Percentiles rank a stretch among this genome's conserved stretches.
Conservation (phyloP, 345 rosid genomes). For the Turnera subulata region DNA sequence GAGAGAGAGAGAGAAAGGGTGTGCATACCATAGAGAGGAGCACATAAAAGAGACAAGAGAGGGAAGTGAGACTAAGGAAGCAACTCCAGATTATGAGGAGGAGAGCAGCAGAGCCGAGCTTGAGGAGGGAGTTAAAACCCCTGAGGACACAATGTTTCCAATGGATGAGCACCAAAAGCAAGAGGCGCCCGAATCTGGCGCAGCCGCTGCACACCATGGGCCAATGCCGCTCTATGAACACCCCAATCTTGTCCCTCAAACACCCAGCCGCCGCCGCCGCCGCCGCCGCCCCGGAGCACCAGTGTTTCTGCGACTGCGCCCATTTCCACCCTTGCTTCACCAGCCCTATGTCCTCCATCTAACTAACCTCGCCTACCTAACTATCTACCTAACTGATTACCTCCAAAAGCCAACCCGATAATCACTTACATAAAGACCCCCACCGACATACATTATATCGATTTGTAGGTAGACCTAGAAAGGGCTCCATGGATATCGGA, state of each 20-base stretch:
- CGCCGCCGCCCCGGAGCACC: constrained; percentile 38
- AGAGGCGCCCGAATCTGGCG: constrained; percentile 36
- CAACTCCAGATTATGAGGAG: constrained; percentile 96
- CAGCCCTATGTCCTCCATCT: constrained; percentile 86
- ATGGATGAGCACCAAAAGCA: constrained; percentile 43
- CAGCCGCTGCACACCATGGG: constrained; percentile 73
- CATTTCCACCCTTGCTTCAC: constrained; percentile 87
- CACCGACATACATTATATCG: constrained; percentile 5
- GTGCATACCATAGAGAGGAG: constrained; percentile 80
- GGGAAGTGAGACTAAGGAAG: constrained; percentile 92
- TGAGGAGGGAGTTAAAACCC: constrained; percentile 63
- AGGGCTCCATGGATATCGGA: background rate
- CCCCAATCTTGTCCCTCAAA: constrained; percentile 49
- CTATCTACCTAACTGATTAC: background rate
- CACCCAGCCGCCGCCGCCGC: constrained; percentile 37
- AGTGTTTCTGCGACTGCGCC: constrained; percentile 68
- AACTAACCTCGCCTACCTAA: background rate
- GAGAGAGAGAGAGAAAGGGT: constrained; percentile 5
- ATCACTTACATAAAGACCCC: background rate
- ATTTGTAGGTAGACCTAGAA: too few relatives aligned
- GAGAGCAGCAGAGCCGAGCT: constrained; percentile 79
- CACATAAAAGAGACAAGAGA: constrained; percentile 79
- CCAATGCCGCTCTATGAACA: constrained; percentile 76
- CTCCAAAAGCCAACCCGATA: background rate
- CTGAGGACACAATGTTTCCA: constrained; percentile 71